A percentile compares a stretch with the other conserved stretches of the same genome.
phyloP scores from a whole-genome alignment of 2,329 filamentous ascomycete genomes.

The Paraphaeosphaeria minitans region DNA sequence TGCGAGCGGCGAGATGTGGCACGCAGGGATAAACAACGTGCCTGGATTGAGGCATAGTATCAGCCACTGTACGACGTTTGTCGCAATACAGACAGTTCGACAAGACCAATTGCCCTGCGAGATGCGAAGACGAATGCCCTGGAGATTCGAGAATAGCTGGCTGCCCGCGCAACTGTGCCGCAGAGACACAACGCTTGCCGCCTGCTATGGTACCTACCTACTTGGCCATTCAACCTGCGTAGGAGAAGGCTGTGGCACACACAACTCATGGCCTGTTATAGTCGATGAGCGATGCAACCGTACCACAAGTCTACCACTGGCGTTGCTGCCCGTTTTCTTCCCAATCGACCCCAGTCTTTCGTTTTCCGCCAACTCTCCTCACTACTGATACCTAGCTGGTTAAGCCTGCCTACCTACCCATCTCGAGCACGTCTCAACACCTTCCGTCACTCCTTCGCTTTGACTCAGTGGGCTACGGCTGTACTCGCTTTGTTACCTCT shows the following conservation, averaged over 20 bases:
- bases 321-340: conserved; percentile 8
- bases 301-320: conserved; percentile 23
- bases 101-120: background rate
- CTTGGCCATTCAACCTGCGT: conserved; percentile 13
- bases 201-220: too few species aligned
- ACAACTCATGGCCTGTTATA: conserved; percentile 17
- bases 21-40: conserved; percentile 12
- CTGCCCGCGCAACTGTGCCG: conserved; percentile 6
- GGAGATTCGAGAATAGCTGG: background rate
- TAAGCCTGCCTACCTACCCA: background rate
- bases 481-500: background rate
- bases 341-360: conserved; percentile 9
- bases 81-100: conserved; percentile 6
- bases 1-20: conserved; percentile 9
- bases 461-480: background rate
- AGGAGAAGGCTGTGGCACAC: conserved; percentile 23
- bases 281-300: conserved; percentile 22
- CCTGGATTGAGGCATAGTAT: conserved; percentile 3
- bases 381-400: background rate
- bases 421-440: background rate
- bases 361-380: background rate
- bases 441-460: conserved; percentile 5
- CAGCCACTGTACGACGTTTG: conserved; percentile 11
- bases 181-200: conserved; percentile 3
- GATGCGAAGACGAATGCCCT: background rate